Base-by-base conservation (phyloP, 2,329 filamentous ascomycete species). In the Xylariales sp. region DNA sequence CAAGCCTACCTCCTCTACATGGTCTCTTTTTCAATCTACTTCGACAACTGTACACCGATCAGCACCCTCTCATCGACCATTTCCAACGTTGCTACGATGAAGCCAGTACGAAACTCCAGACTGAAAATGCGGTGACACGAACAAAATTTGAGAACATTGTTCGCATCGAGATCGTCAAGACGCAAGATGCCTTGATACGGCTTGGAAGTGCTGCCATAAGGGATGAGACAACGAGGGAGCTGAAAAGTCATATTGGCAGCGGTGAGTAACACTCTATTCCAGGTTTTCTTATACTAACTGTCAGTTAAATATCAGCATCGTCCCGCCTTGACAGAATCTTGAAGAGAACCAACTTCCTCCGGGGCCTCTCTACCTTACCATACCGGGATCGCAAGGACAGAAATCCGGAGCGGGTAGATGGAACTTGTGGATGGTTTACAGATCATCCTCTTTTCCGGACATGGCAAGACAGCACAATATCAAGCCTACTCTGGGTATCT, bases 401-500 rank as follows among this genome's bases (percentile, higher is more conserved):
- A 21, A 51, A 51, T 18, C 46, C 42, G 14, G 24, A 24, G 19
- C 44, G 49, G 28, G 40, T 29, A 27, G 32, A 34, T 3, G 40
- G 46, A 9, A 51, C 44, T 14, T 51, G 49, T 18, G 42, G 48
- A 43, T 51, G 45, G 49, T 50, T 48, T 24, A 47, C 42, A 3
- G 10, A 29, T 25, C 49, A 51, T 21, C 24, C 1, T 5, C 39
- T 28, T 20, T 51, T 51, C 24, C 36, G 31, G 15, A 27, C 42
- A 3, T 58, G 54, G 54, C 39, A 38, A 18, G 35, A 47, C 5
- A 47, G 44, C 15, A 14, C 46, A 18, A 15, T 24, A 11, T 53
- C 54, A 4, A 41, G 45, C 21, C 38, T 61, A 9, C 55, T 65
- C 12, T 63, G 57, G 56, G 57, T 68, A 2, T 68, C 66, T 19